Percentiles rank a stretch among this genome's conserved stretches.
These are phyloP conservation scores for Thymus quinquecostatus DNA, from an alignment of 257 asterid species.

Conservation along the genomic window DNA sequence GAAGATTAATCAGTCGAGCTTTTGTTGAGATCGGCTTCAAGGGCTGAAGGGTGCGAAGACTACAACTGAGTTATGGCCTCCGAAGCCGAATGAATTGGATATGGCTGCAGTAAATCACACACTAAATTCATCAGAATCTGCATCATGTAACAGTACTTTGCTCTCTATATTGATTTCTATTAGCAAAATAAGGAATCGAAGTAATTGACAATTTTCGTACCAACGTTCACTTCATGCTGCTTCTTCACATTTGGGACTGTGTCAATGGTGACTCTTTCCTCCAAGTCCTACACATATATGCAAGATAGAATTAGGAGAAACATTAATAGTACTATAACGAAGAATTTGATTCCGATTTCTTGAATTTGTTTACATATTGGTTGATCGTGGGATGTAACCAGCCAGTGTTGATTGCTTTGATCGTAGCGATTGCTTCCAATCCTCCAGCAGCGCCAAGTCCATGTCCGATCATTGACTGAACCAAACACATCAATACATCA, in stretches of 20 bases:
- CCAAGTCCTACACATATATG: slow-evolving; percentile 15
- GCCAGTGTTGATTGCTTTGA: slow-evolving; percentile 13
- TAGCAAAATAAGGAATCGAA: too few species aligned
- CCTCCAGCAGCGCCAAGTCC: slow-evolving; percentile 3
- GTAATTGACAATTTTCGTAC: background rate
- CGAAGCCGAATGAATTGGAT: slow-evolving; percentile 13
- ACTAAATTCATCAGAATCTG: background rate
- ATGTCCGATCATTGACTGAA: slow-evolving; percentile 19
- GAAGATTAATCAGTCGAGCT: too few species aligned
- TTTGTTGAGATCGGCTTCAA: background rate
- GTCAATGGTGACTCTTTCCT: slow-evolving; percentile 8
- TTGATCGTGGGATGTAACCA: slow-evolving; percentile 22
- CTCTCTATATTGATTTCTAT: too few species aligned
- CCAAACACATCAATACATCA: background rate
- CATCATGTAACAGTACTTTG: too few species aligned
- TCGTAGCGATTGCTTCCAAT: slow-evolving; percentile 20
- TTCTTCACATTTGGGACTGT: slow-evolving; percentile 23
- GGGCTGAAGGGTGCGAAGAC: background rate
- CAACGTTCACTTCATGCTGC: slow-evolving; percentile 16
- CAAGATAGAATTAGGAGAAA: background rate
- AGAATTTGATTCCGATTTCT: too few species aligned
- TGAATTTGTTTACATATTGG: background rate
- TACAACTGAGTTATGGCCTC: slow-evolving; percentile 4
- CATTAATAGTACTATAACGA: too few species aligned
- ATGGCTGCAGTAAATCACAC: slow-evolving; percentile 2